Evolutionary conservation across 2,329 filamentous ascomycete species (phyloP).

Genomic region (Sporothrix mexicana): DNA sequence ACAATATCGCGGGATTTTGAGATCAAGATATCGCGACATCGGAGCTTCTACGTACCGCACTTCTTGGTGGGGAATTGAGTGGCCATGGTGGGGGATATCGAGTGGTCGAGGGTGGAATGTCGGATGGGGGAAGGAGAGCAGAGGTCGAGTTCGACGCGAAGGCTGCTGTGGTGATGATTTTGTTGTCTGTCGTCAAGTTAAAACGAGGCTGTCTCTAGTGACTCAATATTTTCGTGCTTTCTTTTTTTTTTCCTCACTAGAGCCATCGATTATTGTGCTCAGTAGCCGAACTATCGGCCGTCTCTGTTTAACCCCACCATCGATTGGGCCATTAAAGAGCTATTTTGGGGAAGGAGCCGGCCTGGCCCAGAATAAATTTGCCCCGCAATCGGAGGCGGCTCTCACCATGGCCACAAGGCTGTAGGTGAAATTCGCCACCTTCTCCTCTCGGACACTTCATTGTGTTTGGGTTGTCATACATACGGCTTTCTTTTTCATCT

Average conservation of each 20-base stretch:
- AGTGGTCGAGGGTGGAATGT: not conserved
- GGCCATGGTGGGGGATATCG: constrained; percentile 31
- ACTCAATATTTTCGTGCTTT: constrained; percentile 7
- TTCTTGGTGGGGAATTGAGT: constrained; percentile 38
- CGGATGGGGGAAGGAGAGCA: not conserved
- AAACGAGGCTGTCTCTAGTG: constrained; percentile 8
- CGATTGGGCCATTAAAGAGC: not conserved
- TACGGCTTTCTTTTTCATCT: not conserved
- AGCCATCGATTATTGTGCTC: not conserved
- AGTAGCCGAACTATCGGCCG: constrained; percentile 3
- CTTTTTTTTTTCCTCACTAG: constrained; percentile 11
- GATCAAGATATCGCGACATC: not conserved
- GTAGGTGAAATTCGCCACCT: constrained; percentile 1
- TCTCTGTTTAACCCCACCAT: constrained; percentile 10
- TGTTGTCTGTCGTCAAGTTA: not conserved
- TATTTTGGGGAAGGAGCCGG: constrained; percentile 20
- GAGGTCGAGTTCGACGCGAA: not conserved
- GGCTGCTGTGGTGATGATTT: not conserved
- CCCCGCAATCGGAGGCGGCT: constrained; percentile 27
- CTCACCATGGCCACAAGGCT: constrained; percentile 2
- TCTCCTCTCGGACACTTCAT: not conserved
- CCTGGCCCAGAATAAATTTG: constrained; percentile 22
- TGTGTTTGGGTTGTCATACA: not conserved
- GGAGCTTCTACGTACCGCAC: constrained; percentile 36
- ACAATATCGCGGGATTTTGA: too few relatives aligned